Evolutionary conservation across 2,329 filamentous ascomycete species (phyloP).

Genomic region (Exophiala xenobiotica): DNA sequence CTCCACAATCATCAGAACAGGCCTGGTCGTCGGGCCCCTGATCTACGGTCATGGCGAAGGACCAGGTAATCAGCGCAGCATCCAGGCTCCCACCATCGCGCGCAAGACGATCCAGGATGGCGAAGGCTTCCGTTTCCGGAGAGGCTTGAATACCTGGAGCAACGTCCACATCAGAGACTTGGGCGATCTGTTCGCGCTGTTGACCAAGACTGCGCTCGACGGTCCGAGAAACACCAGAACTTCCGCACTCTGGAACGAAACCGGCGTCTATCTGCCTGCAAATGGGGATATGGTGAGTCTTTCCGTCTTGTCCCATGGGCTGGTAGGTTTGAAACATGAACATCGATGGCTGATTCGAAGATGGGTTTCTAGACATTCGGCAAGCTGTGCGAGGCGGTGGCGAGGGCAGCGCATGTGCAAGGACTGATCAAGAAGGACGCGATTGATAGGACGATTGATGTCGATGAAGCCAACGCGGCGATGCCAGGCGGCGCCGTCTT

Average conservation of each 20-base stretch:
- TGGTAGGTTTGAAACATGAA: too few species aligned
- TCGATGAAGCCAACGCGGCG: not conserved
- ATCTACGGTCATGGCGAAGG: slow-evolving; percentile 56
- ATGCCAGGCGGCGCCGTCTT: not conserved
- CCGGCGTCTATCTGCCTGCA: slow-evolving; percentile 40
- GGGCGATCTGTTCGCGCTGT: slow-evolving; percentile 43
- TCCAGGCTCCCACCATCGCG: slow-evolving; percentile 51
- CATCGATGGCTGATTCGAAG: not conserved
- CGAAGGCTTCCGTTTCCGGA: slow-evolving; percentile 45
- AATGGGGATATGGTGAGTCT: slow-evolving; percentile 31
- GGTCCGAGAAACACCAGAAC: slow-evolving; percentile 24
- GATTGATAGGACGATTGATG: not conserved
- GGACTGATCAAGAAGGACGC: not conserved
- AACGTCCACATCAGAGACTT: slow-evolving; percentile 52
- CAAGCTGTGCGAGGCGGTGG: not conserved
- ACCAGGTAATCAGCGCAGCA: slow-evolving; percentile 49
- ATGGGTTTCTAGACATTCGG: not conserved
- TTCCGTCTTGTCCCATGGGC: too few species aligned
- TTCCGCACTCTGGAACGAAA: slow-evolving; percentile 43
- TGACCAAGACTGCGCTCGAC: slow-evolving; percentile 47
- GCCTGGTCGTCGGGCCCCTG: slow-evolving; percentile 50
- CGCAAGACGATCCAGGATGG: slow-evolving; percentile 44
- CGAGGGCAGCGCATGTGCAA: not conserved
- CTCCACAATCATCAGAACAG: slow-evolving; percentile 39
- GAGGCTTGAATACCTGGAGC: slow-evolving; percentile 53